phyloP scores from a whole-genome alignment of 1,139 yeast genomes.

The Meyerozyma smithsonii region DNA sequence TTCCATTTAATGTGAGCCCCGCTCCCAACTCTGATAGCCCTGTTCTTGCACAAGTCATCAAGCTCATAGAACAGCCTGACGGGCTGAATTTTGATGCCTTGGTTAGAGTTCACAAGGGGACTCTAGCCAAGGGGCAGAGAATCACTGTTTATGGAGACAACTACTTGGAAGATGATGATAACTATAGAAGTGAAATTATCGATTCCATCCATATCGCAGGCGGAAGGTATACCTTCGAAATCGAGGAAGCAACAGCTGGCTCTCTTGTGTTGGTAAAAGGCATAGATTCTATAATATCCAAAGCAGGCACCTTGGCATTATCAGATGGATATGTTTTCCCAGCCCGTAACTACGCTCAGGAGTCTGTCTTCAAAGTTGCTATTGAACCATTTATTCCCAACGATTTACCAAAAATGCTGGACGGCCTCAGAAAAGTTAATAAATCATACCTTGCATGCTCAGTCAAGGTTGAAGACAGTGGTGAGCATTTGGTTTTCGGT shows the following conservation, averaged over 20 bases:
- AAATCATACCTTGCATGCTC: conserved; percentile 63
- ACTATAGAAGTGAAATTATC: conserved; percentile 42
- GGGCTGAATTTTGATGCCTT: conserved; percentile 47
- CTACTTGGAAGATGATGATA: conserved; percentile 48
- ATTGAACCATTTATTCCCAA: conserved; percentile 79
- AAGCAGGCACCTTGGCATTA: conserved; percentile 20
- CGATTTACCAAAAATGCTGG: conserved; percentile 68
- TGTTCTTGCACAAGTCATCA: conserved; percentile 53
- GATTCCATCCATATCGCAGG: conserved; percentile 57
- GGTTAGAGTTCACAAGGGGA: conserved; percentile 62
- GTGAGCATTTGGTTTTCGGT: conserved; percentile 77
- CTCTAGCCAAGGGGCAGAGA: conserved; percentile 40
- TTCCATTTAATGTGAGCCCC: conserved; percentile 21
- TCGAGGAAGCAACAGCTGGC: conserved; percentile 57
- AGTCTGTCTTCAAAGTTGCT: conserved; percentile 74
- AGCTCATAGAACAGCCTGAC: conserved; percentile 51
- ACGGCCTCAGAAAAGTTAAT: conserved; percentile 59
- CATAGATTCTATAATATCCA: conserved; percentile 48
- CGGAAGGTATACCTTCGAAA: conserved; percentile 63
- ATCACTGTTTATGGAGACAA: conserved; percentile 58
- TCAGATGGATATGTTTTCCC: conserved; percentile 5
- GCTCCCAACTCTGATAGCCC: conserved; percentile 25
- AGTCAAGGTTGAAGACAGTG: conserved; percentile 78
- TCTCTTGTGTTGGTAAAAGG: conserved; percentile 66
- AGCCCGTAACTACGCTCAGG: conserved; percentile 35